Evolutionary conservation across 2,329 filamentous ascomycete genomes (phyloP), one percentile per base, ranked within the genome.

Genomic region (Hysterium pulicare): DNA sequence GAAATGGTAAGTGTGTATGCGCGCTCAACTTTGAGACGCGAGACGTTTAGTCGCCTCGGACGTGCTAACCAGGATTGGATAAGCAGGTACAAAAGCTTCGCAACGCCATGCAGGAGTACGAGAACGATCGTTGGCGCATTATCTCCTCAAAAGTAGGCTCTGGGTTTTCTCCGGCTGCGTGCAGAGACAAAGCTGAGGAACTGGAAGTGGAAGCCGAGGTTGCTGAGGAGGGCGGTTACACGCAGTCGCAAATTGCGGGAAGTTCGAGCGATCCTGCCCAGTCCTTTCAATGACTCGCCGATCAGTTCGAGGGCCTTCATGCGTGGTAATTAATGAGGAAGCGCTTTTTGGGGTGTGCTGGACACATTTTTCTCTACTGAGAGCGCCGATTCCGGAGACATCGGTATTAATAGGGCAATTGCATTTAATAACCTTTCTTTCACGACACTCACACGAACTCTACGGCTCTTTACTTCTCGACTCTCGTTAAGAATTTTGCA

Each of bases 61-160:
- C 38, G 49, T 61, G 57, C 59, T 65, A 62, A 61, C 59, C 59
- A 46, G 41, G 58, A 55, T 44, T 41, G 57, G 57, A 41, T 49
- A 48, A 28, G 47, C 62, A 91, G 87, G 82, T 90, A 54, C 78
- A 85, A 66, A 88, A 87, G 66, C 80, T 93, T 55, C 83, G 81
- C 48, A 82, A 77, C 42, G 86, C 87, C 4, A 79, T 91, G 53
- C 82, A 86, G 62, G 87, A 91, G 66, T 91, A 91, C 72, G 87
- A 93, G 62, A 87, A 86, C 70, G 90, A 95, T 67, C 89, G 89
- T 64, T 96, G 90, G 90, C 85, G 89, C 54, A 88, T 94, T 60
- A 83, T 95, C 49, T 86, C 90, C 46, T 86, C 87, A 59, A 95
- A 95, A 70, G 86, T 96, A 57, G 90, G 90, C 47, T 87, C 84